Base-by-base conservation (phyloP, 116 monocot species). In the Iris pallida region DNA sequence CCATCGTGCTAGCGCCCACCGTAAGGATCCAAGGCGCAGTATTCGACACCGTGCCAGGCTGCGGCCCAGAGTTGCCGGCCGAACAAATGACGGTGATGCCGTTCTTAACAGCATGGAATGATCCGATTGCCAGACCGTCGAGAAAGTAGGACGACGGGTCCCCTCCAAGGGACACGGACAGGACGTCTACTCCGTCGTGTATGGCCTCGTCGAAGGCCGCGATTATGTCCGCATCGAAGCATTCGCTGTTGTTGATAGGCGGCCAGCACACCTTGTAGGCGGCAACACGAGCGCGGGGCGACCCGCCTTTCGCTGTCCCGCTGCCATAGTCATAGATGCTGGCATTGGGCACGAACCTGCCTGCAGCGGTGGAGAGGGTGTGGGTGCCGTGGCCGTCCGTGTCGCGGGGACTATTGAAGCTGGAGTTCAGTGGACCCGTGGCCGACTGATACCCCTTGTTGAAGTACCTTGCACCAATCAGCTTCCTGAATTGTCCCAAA, bases 281-380 rank as follows among this genome's bases (percentile, higher is more conserved):
- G 1, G 81, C 95, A 6, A 85, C 88, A 4, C 86, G 77, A 41
- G 91, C 88, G 10, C 47, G 45, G 3, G 95, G 95, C 4, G 91
- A 88, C 2, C 88, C 91, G 9, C 95, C 95, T 40, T 82, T 77
- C 16, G 88, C 91, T 0, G 86, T 91, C 60, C 95, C 95, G 12
- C 78, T 82, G 68, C 72, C 95, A 13, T 61, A 79, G 46, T 84
- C 86, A 47, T 80, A 82, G 42, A 91, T 4, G 65, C 59, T 81
- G 63, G 88, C 91, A 0, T 73, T 70, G n/a, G 82, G 61, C 13
- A 91, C 88, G 42, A 76, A 78, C 6, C 66, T 18, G 7, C 91
- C 90, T 3, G 70, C 91, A n/a, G 91, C 88, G 0, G 86, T 95
- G 40, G 91, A 88, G 47, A 91, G 86, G 12, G 95, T 91, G 84